These are phyloP conservation scores for Lactarius tabidus DNA, from an alignment of 768 basidiomycete species.

Conservation along the genomic window DNA sequence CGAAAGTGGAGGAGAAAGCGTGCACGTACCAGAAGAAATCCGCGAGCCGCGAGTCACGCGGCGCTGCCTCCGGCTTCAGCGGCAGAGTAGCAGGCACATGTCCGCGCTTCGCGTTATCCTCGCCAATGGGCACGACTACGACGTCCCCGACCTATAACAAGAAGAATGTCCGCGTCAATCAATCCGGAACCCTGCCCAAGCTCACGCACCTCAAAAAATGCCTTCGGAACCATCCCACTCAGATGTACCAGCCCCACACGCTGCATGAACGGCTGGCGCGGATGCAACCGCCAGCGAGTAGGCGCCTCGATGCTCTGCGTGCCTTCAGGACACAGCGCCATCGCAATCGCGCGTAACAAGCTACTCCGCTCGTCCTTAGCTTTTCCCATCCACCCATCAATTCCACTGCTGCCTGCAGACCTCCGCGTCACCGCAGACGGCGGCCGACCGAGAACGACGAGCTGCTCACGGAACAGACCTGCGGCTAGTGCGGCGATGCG, in stretches of 20 bases:
- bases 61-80: constrained; percentile 33
- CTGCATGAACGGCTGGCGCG: constrained; percentile 17
- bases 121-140: constrained; percentile 46
- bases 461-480: constrained; percentile 50
- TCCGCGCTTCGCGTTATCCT: constrained; percentile 30
- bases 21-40: constrained; percentile 60
- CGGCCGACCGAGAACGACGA: constrained; percentile 50
- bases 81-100: constrained; percentile 37
- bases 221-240: constrained; percentile 6
- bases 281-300: constrained; percentile 15
- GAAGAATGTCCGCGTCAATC: constrained; percentile 2
- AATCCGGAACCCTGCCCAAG: constrained; percentile 18
- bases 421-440: constrained; percentile 27
- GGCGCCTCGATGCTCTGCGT: constrained; percentile 16
- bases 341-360: constrained; percentile 6
- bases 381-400: not conserved
- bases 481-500: constrained; percentile 49
- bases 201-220: constrained; percentile 16
- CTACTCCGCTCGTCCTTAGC: not conserved
- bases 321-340: constrained; percentile 16
- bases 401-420: not conserved
- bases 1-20: not conserved
- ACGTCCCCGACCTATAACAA: constrained; percentile 57
- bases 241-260: constrained; percentile 10
- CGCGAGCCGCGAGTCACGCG: constrained; percentile 40